Conservation (phyloP, 148 eudicot genomes). For the Drosera capensis region DNA sequence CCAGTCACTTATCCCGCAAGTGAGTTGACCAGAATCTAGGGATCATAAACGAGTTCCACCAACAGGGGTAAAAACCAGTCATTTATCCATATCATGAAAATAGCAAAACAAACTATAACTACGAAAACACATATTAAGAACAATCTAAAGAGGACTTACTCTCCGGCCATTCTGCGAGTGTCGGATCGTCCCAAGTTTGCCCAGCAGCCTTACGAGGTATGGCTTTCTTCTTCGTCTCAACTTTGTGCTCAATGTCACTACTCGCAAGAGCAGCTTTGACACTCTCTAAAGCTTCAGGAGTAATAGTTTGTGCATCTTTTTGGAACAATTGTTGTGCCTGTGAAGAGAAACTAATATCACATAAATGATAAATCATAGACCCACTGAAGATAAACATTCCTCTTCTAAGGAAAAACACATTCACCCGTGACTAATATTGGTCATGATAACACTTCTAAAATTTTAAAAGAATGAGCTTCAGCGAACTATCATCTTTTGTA, state of each 20-base stretch:
- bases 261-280: conserved; percentile 95
- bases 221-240: conserved; percentile 82
- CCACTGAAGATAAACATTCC: neutral
- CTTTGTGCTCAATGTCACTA: conserved; percentile 87
- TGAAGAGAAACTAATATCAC: neutral
- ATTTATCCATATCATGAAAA: neutral
- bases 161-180: conserved; percentile 97
- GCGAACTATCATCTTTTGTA: neutral
- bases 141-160: conserved; percentile 44
- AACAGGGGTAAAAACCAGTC: too few relatives aligned
- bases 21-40: too few relatives aligned
- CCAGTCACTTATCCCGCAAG: too few relatives aligned
- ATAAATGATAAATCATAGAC: neutral
- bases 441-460: neutral
- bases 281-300: conserved; percentile 87
- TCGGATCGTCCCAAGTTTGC: conserved; percentile 92
- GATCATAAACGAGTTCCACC: too few relatives aligned
- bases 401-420: neutral
- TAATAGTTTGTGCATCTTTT: conserved; percentile 80
- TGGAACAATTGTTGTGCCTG: conserved; percentile 96
- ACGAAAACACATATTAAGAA: neutral
- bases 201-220: conserved; percentile 94
- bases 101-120: neutral
- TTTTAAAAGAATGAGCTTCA: neutral
- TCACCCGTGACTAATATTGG: neutral